phyloP scores from a whole-genome alignment of 257 asterid genomes.

The Leptodermis oblonga region DNA sequence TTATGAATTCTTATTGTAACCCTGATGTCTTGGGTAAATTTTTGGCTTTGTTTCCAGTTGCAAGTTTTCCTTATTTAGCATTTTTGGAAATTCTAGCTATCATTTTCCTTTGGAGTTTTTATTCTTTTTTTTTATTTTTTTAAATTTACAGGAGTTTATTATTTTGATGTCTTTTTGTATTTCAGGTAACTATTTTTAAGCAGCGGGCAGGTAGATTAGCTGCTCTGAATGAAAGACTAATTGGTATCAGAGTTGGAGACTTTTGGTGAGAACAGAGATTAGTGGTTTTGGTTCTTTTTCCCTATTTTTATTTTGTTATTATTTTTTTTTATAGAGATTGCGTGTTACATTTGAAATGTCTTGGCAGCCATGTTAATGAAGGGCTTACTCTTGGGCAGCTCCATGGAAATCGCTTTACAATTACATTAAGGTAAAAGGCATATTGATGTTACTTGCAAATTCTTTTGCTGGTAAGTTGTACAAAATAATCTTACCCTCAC shows the following conservation, averaged over 20 bases:
- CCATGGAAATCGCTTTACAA: constrained; percentile 83
- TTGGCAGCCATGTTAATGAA: constrained; percentile 74
- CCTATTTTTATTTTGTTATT: background rate
- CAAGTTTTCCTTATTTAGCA: background rate
- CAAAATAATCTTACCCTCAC: background rate
- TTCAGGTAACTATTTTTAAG: constrained; percentile 91
- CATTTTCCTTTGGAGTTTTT: background rate
- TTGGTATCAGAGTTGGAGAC: constrained; percentile 90
- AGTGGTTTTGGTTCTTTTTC: constrained; percentile 9
- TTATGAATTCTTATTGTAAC: background rate
- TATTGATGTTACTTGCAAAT: background rate
- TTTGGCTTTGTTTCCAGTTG: background rate
- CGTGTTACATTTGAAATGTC: constrained; percentile 15
- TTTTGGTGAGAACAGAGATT: constrained; percentile 62
- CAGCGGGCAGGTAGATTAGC: constrained; percentile 73
- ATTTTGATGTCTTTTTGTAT: constrained; percentile 1
- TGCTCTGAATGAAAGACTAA: constrained; percentile 69
- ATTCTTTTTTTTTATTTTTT: background rate
- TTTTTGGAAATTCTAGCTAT: background rate
- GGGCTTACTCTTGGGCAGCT: constrained; percentile 94
- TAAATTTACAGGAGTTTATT: background rate
- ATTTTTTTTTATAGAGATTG: constrained; percentile 1
- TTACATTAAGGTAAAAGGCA: constrained; percentile 61
- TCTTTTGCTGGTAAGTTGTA: background rate
- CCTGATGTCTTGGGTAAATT: background rate